Base-by-base conservation (phyloP, 805 yeast genomes). In the Metschnikowia peoriensis region DNA sequence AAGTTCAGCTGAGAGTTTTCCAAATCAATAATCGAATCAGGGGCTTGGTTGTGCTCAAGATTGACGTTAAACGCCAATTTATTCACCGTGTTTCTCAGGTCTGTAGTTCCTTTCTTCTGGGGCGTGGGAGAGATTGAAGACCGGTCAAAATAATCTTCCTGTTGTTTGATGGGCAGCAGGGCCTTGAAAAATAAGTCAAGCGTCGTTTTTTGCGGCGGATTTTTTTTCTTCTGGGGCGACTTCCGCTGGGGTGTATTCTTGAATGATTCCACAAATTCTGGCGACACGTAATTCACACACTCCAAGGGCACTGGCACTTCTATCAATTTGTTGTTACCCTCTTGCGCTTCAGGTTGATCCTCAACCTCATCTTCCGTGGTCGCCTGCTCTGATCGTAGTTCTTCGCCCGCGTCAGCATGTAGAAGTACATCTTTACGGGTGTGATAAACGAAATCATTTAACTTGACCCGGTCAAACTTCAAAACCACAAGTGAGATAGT, bases 151-250 rank as follows among this genome's bases (percentile, higher is more conserved):
- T 8, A 29, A 6, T 29, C 32, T 16, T 32, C 46, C 17, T 12
- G 39, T 12, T 35, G 42, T 38, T 39, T 41, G 5, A 35, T 37
- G 15, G 55, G 57, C 54, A 56, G 55, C 44, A 52, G 6, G 54
- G 52, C 59, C 59, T 22, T 22, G 4, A 22, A 22, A 56, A 14
- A 61, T 39, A 32, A 46, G 44, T 69, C 73, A 17, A 69, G 55
- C 0, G 72, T 69, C 1, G 71, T 64, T 44, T 60, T 67, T 45
- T 68, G 63, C 1, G 57, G 68, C 2, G 50, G 48, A 4, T 40
- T 42, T 32, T 53, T 52, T 39, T 57, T 59, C 48, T 52, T 62
- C n/a, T 50, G 47, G 8, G 62, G 63, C 2, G 66, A 57, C 34
- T 38, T 52, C 28, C 48, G 58, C 32, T 42, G 41, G 28, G 45